Conservation (phyloP, 1,284 basidiomycete genomes). For the Phylloporus sp. region DNA sequence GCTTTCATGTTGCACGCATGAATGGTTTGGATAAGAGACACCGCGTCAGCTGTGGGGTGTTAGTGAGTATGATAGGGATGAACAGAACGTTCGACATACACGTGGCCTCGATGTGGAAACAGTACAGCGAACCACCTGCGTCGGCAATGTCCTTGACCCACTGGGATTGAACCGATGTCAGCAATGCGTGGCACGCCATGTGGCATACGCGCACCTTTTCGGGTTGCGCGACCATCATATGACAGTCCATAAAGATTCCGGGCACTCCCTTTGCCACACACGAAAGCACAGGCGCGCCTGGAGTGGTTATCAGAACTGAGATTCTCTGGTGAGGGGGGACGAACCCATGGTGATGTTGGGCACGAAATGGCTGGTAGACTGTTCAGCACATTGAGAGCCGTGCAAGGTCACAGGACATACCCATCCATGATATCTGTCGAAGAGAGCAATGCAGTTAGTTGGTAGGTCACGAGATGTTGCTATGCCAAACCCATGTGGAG, state of each 20-base stretch:
- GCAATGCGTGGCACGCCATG: background rate
- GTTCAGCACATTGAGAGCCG: constrained; percentile 16
- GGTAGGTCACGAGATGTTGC: constrained; percentile 7
- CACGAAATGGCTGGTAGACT: constrained; percentile 86
- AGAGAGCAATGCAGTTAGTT: constrained; percentile 7
- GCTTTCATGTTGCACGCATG: constrained; percentile 85
- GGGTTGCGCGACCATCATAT: constrained; percentile 99
- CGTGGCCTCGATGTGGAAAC: constrained; percentile 97
- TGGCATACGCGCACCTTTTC: constrained; percentile 66
- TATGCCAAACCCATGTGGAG: constrained; percentile 87
- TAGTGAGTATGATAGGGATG: constrained; percentile 7
- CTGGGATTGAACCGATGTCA: constrained; percentile 49
- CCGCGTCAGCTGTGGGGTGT: constrained; percentile 66
- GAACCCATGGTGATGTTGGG: constrained; percentile 97
- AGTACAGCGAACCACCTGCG: constrained; percentile 94
- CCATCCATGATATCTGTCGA: constrained; percentile 93
- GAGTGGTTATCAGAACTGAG: constrained; percentile 17
- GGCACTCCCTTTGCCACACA: constrained; percentile 91
- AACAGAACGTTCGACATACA: constrained; percentile 56
- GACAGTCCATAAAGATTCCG: constrained; percentile 99
- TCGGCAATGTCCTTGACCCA: constrained; percentile 97
- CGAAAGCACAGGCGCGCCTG: constrained; percentile 89
- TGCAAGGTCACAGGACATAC: constrained; percentile 49
- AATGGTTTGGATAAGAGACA: constrained; percentile 80
- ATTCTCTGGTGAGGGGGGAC: constrained; percentile 26